Evolutionary conservation across 1,139 yeast genomes (phyloP).

Genomic region (Geotrichum candidum): DNA sequence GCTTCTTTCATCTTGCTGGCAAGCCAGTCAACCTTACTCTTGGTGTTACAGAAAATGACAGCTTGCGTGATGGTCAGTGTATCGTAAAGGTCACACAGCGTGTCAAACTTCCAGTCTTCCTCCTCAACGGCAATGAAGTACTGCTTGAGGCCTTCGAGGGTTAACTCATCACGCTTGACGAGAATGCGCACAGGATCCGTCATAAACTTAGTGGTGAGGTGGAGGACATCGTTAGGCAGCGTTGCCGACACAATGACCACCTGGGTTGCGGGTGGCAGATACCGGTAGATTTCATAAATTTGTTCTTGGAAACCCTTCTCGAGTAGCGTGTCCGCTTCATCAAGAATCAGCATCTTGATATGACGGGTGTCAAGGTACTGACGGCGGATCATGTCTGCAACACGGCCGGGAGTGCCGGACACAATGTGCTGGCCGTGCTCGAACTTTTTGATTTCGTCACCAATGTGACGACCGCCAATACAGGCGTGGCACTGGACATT

Average conservation of each 20-base stretch:
- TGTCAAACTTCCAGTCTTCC: conserved; percentile 95
- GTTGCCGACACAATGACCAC: conserved; percentile 96
- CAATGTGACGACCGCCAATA: conserved; percentile 85
- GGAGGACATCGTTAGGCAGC: conserved; percentile 75
- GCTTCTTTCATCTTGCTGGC: conserved; percentile 69
- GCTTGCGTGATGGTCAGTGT: conserved; percentile 94
- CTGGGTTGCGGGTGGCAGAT: conserved; percentile 74
- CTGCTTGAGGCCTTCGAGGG: conserved; percentile 86
- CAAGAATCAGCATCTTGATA: conserved; percentile 76
- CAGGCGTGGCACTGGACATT: conserved; percentile 78
- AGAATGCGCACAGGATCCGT: conserved; percentile 85
- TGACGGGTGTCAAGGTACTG: conserved; percentile 60
- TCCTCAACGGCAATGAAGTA: conserved; percentile 79
- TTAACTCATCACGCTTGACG: conserved; percentile 83
- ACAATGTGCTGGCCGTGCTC: conserved; percentile 82
- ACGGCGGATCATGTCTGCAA: conserved; percentile 79
- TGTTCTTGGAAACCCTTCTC: conserved; percentile 91
- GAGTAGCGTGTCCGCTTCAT: conserved; percentile 91
- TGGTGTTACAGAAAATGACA: conserved; percentile 91
- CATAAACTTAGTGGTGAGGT: conserved; percentile 81
- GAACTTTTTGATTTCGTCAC: conserved; percentile 69
- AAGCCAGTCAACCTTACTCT: conserved; percentile 87
- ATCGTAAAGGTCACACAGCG: conserved; percentile 87
- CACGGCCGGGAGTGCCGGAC: conserved; percentile 96
- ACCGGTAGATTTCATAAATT: conserved; percentile 79